These are phyloP conservation scores for Mortierella sp. DNA, from an alignment of 371 early-diverging fungal species.

Conservation along the genomic window DNA sequence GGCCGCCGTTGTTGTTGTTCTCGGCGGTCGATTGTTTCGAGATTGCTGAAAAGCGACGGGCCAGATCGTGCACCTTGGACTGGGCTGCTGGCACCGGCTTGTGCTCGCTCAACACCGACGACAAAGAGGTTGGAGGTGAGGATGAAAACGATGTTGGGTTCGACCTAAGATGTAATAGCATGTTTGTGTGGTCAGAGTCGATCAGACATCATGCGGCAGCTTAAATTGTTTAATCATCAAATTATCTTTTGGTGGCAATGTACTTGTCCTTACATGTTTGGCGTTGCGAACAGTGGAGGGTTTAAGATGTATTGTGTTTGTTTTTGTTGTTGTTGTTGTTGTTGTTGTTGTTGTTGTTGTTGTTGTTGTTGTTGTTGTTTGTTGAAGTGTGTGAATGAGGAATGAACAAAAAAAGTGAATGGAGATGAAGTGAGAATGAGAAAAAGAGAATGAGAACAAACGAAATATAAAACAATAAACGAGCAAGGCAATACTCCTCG, in stretches of 20 bases:
- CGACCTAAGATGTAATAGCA: not conserved
- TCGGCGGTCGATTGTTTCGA: constrained; percentile 16
- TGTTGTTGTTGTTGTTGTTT: not conserved
- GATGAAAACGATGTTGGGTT: constrained; percentile 5
- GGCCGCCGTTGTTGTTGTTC: not conserved
- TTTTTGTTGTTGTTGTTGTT: too few relatives aligned
- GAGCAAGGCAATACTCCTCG: not conserved
- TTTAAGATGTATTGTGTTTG: too few relatives aligned
- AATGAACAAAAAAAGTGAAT: not conserved
- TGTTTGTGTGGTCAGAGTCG: too few relatives aligned
- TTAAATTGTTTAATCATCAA: too few relatives aligned
- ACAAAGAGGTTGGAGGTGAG: constrained; percentile 15
- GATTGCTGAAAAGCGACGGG: constrained; percentile 41
- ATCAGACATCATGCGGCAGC: too few relatives aligned
- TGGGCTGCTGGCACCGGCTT: constrained; percentile 21
- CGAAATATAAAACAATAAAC: not conserved
- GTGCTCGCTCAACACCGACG: constrained; percentile 26
- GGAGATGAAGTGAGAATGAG: not conserved
- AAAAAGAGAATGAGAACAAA: not conserved
- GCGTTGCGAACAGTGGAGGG: too few relatives aligned
- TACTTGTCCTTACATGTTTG: too few relatives aligned
- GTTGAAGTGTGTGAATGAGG: not conserved
- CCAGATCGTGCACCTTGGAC: constrained; percentile 36
- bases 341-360: not conserved
- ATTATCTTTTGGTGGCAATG: too few relatives aligned